These are phyloP conservation scores for Vitis amurensis DNA, from an alignment of 164 flowering plant genomes.

Conservation along the genomic window DNA sequence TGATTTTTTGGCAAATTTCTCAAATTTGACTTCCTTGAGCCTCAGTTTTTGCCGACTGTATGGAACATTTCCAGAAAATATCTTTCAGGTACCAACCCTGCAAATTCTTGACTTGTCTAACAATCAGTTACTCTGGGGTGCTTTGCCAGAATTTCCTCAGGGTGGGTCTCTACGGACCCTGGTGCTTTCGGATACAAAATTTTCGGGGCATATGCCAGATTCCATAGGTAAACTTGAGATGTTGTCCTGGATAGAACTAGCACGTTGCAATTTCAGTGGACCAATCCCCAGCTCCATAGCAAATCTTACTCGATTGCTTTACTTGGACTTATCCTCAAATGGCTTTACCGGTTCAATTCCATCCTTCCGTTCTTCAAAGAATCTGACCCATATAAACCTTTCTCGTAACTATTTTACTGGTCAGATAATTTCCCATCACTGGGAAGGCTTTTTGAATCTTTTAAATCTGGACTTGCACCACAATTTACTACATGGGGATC, in stretches of 20 bases:
- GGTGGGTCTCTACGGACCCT: conserved; percentile 18
- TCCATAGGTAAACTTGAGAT: conserved; percentile 27
- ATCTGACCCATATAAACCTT: conserved; percentile 17
- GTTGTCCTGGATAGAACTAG: conserved; percentile 24
- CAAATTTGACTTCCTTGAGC: conserved; percentile 19
- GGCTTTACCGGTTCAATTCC: conserved; percentile 32
- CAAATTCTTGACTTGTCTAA: conserved; percentile 22
- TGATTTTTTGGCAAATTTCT: conserved; percentile 24
- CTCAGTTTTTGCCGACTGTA: conserved; percentile 8
- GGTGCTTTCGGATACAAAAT: conserved; percentile 14
- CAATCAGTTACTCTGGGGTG: conserved; percentile 21
- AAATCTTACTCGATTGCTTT: conserved; percentile 22
- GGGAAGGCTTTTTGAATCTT: conserved; percentile 12
- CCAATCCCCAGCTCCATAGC: conserved; percentile 23
- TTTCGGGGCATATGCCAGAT: conserved; percentile 22
- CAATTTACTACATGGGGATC: conserved; percentile 31
- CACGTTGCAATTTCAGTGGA: conserved; percentile 26
- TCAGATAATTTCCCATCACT: conserved; percentile 8
- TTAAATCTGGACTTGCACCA: conserved; percentile 5
- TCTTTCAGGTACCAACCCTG: conserved; percentile 23
- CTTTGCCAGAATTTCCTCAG: conserved; percentile 16
- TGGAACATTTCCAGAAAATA: conserved; percentile 23
- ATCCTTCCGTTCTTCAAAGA: conserved; percentile 16
- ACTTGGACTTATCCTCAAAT: conserved; percentile 26
- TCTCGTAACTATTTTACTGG: conserved; percentile 17